A percentile compares a stretch with the other conserved stretches of the same genome.
phyloP scores from a whole-genome alignment of 1,284 basidiomycete species.

The Phellopilus nigrolimitatus region DNA sequence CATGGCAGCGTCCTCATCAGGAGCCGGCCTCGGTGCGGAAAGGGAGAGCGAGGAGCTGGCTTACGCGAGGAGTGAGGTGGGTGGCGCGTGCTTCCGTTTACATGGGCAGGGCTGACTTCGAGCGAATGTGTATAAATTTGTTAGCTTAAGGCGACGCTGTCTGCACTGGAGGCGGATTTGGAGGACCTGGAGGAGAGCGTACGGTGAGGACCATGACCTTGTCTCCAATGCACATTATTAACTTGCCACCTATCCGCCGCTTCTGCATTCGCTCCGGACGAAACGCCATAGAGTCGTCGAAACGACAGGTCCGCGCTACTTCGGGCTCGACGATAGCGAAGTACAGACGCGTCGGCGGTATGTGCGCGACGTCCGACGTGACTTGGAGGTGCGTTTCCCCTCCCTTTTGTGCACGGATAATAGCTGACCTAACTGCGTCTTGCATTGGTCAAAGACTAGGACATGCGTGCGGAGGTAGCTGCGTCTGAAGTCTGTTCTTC shows the following conservation, averaged over 20 bases:
- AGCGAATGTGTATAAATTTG: slow-evolving; percentile 3
- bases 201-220: slow-evolving; percentile 40
- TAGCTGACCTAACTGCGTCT: slow-evolving; percentile 15
- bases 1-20: slow-evolving; percentile 38
- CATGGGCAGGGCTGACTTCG: background rate
- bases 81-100: slow-evolving; percentile 23
- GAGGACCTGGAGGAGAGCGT: slow-evolving; percentile 89
- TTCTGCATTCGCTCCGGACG: too few species aligned
- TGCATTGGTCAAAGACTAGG: slow-evolving; percentile 24
- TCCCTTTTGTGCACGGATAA: slow-evolving; percentile 14
- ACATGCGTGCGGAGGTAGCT: slow-evolving; percentile 30
- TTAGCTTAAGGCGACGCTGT: slow-evolving; percentile 72
- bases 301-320: slow-evolving; percentile 74
- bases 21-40: slow-evolving; percentile 23
- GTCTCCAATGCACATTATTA: background rate
- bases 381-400: slow-evolving; percentile 66
- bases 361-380: slow-evolving; percentile 63
- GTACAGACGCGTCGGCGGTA: slow-evolving; percentile 70
- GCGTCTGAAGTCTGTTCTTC: slow-evolving; percentile 18
- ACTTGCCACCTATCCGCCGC: too few species aligned
- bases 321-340: slow-evolving; percentile 73
- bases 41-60: slow-evolving; percentile 69
- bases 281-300: slow-evolving; percentile 64
- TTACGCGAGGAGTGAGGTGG: slow-evolving; percentile 70
- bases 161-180: slow-evolving; percentile 75